These are phyloP conservation scores for Ailanthus altissimus DNA, from an alignment of 345 rosid species.

Conservation along the genomic window DNA sequence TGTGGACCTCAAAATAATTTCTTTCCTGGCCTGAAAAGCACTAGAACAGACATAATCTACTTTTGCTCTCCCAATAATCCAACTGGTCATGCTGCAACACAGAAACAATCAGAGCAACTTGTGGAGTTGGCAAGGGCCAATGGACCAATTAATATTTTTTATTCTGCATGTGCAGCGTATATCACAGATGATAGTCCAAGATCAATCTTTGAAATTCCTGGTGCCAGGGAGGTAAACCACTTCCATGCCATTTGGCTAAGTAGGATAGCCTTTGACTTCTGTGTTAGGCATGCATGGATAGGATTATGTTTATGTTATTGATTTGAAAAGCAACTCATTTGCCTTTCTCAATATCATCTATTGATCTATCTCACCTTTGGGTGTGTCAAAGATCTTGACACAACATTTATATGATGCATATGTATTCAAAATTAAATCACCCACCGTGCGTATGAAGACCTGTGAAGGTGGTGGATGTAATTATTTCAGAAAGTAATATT, in stretches of 20 bases:
- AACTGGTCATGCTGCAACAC: constrained; percentile 73
- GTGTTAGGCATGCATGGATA: background rate
- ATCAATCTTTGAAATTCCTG: constrained; percentile 85
- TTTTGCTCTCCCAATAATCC: constrained; percentile 96
- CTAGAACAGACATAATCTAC: constrained; percentile 74
- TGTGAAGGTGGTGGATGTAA: background rate
- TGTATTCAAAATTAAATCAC: background rate
- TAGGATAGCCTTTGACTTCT: background rate
- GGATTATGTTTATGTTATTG: background rate
- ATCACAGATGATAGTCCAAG: constrained; percentile 69
- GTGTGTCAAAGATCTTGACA: background rate
- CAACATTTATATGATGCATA: background rate
- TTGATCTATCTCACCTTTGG: background rate
- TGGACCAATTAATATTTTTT: constrained; percentile 72
- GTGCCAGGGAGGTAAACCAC: constrained; percentile 66
- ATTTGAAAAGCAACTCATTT: background rate
- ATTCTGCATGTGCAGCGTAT: constrained; percentile 76
- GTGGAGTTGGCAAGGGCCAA: constrained; percentile 71
- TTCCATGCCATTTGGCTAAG: background rate
- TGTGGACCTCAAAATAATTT: constrained; percentile 57
- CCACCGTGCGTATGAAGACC: background rate
- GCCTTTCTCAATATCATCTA: background rate
- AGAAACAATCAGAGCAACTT: constrained; percentile 54
- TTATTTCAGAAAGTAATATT: background rate
- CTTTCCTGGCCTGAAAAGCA: constrained; percentile 58